Evolutionary conservation across 2,329 filamentous ascomycete species (phyloP), one percentile per base, ranked within the genome.

Genomic region (Ophiocordyceps camponoti-saundersi): DNA sequence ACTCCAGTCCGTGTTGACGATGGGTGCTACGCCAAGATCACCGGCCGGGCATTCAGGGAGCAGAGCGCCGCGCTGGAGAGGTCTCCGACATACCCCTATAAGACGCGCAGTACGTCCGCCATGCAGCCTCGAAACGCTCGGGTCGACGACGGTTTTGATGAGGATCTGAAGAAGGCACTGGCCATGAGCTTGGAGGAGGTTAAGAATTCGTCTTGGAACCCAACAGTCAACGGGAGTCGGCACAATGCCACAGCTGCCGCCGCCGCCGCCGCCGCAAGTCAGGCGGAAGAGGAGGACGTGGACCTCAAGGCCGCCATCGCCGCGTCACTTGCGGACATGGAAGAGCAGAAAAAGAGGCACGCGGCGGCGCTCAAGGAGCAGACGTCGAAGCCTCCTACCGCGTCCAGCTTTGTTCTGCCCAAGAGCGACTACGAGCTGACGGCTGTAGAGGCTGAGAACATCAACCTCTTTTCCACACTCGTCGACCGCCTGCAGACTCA

Each of bases 121-220:
- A 93, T 96, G 88, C 87, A 96, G 59, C 92, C 92, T 22, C 81
- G 92, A 46, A 85, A 82, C 57, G 88, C 88, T 16, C 79, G 89
- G 46, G 80, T 93, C 3, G 89, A 95, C 53, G 85, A 93, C 53
- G 82, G 81, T 16, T 96, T 94, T 56, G 92, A 98, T 59, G 89
- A 95, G 52, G 92, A 98, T 59, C 68, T 98, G 50, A 95, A 94
- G 62, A 83, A 81, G 57, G 92, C 92, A 1, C 65, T 98, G 50
- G 87, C 94, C 50, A 95, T 98, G 90, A 98, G 92, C 57, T 66
- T 98, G 55, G 92, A 98, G 57, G 92, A 98, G 54, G 85, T 87
- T 39, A 85, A 89, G 60, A 80, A 75, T 41, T 80, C 85, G 57
- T 73, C 76, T 10, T 76, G 78, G 13, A 73, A 85, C 16, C 83